Evolutionary conservation across 1,284 basidiomycete genomes (phyloP).

Genomic region (Inonotus hispidus): DNA sequence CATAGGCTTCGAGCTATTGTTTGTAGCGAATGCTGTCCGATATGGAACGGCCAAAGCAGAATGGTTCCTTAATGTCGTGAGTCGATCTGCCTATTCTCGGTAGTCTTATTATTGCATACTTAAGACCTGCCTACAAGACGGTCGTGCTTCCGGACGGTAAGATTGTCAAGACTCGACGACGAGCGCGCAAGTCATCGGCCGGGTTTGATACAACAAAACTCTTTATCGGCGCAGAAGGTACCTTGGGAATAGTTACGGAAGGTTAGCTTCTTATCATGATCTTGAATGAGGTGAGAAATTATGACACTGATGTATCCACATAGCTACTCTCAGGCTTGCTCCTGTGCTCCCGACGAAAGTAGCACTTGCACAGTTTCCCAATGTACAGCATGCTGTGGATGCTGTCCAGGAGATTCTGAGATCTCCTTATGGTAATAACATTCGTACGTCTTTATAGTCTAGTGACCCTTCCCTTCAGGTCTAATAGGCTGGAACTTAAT

Average conservation of each 20-base stretch:
- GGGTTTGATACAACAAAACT: constrained; percentile 54
- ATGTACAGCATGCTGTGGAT: constrained; percentile 28
- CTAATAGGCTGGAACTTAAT: background rate
- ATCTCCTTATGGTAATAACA: constrained; percentile 29
- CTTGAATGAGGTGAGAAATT: background rate
- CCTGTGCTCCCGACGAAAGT: constrained; percentile 39
- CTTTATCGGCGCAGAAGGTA: constrained; percentile 58
- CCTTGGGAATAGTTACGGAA: constrained; percentile 53
- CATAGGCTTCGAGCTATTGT: no score
- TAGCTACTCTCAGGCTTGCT: constrained; percentile 44
- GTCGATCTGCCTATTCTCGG: constrained; percentile 14
- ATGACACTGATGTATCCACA: background rate
- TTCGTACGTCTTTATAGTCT: background rate
- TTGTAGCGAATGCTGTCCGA: constrained; percentile 42
- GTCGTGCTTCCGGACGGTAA: constrained; percentile 53
- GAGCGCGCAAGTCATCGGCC: constrained; percentile 49
- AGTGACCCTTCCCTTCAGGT: background rate
- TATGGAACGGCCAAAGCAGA: constrained; percentile 52
- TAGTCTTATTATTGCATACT: background rate
- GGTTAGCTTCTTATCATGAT: constrained; percentile 23
- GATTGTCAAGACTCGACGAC: constrained; percentile 52
- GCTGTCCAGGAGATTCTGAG: constrained; percentile 40
- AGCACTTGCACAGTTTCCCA: constrained; percentile 23
- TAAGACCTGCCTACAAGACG: constrained; percentile 28
- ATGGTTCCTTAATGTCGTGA: constrained; percentile 40